Evolutionary conservation across 2,329 filamentous ascomycete genomes (phyloP).

Genomic region (Emmonsiellopsis sp.): DNA sequence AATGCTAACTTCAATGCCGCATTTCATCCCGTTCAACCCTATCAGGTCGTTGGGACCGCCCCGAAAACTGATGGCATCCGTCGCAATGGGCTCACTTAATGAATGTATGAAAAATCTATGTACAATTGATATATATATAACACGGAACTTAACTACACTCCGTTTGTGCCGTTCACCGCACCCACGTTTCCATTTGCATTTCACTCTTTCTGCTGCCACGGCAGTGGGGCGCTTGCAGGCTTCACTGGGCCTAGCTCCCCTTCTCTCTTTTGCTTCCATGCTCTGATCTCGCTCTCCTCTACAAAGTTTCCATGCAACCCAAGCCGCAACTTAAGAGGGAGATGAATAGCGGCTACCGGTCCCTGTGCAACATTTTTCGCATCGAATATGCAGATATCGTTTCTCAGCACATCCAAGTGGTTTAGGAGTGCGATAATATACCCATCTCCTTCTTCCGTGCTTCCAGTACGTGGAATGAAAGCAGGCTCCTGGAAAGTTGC

Average conservation of each 20-base stretch:
- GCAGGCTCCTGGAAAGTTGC: neutral
- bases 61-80: too few species aligned
- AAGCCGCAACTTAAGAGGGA: neutral
- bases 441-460: neutral
- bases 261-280: neutral
- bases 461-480: neutral
- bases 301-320: neutral
- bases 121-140: too few species aligned
- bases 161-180: neutral
- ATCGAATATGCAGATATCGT: neutral
- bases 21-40: too few species aligned
- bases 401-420: neutral
- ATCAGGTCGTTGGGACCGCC: too few species aligned
- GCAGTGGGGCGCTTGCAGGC: neutral
- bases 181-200: neutral
- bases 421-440: neutral
- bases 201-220: neutral
- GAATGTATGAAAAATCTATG: too few species aligned
- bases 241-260: neutral
- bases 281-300: neutral
- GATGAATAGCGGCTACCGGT: neutral
- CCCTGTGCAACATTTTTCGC: neutral
- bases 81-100: too few species aligned
- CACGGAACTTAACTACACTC: neutral
- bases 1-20: too few species aligned